A percentile compares a stretch with the other conserved stretches of the same genome.
phyloP scores from a whole-genome alignment of 345 rosid genomes.

The Gossypium sturtianum region DNA sequence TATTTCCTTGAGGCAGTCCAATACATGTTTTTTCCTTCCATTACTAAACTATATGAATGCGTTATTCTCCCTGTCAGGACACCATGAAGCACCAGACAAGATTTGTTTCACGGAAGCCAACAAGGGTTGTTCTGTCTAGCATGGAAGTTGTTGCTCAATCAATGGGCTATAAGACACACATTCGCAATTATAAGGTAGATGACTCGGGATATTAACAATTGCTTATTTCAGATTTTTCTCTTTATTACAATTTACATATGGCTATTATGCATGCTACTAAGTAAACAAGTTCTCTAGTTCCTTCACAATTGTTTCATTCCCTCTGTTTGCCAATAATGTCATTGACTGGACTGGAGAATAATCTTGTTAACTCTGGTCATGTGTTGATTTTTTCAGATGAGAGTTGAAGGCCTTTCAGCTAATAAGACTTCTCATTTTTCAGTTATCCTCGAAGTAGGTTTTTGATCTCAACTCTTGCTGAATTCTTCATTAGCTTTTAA shows the following conservation, averaged over 20 bases:
- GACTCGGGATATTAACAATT: neutral
- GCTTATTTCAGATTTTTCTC: neutral
- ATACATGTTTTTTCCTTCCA: neutral
- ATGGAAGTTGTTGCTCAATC: conserved; percentile 99
- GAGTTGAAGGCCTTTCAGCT: conserved; percentile 87
- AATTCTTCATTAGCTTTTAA: neutral
- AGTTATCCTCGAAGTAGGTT: conserved; percentile 69
- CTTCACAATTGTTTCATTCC: neutral
- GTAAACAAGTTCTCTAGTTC: neutral
- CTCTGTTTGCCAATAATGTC: neutral
- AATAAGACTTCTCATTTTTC: conserved; percentile 65
- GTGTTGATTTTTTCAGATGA: conserved; percentile 56
- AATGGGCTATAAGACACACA: conserved; percentile 95
- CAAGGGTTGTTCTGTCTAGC: conserved; percentile 77
- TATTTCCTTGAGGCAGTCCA: neutral
- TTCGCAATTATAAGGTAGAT: conserved; percentile 86
- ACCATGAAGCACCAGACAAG: conserved; percentile 74
- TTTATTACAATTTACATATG: neutral
- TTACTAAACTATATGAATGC: neutral
- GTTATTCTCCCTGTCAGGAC: conserved; percentile 44
- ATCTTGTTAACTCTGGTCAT: neutral
- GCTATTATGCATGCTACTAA: neutral
- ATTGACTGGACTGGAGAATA: neutral
- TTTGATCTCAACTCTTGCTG: neutral
- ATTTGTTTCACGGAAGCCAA: conserved; percentile 80